These are phyloP conservation scores for Rosa lucieae DNA, from an alignment of 306 rosid genomes.

Conservation along the genomic window DNA sequence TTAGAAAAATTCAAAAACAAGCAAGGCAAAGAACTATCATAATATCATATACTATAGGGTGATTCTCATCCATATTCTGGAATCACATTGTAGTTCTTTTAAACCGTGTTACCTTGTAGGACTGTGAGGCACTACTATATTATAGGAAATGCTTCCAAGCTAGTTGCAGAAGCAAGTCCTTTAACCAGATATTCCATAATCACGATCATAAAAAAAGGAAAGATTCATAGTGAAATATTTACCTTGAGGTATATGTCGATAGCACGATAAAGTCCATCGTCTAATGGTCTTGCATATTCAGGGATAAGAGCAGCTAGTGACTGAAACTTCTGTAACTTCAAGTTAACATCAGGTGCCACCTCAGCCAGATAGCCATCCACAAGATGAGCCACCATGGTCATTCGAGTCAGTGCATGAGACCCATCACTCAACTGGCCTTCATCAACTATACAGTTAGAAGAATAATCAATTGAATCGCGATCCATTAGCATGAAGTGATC, in stretches of 20 bases:
- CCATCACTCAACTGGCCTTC: slow-evolving; percentile 49
- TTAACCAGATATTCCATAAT: background rate
- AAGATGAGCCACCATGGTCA: slow-evolving; percentile 71
- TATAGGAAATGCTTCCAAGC: background rate
- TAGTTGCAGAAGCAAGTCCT: background rate
- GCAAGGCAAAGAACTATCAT: background rate
- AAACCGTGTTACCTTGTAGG: background rate
- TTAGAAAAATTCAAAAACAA: background rate
- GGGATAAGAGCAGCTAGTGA: slow-evolving; percentile 78
- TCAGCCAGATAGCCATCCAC: slow-evolving; percentile 85
- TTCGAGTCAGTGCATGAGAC: slow-evolving; percentile 47
- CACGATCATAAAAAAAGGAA: slow-evolving; percentile 3
- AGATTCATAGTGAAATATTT: slow-evolving; percentile 6
- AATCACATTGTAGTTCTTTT: background rate
- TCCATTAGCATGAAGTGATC: slow-evolving; percentile 72
- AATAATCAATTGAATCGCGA: slow-evolving; percentile 40
- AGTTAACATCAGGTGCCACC: slow-evolving; percentile 84
- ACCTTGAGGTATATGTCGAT: slow-evolving; percentile 91
- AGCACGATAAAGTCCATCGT: slow-evolving; percentile 86
- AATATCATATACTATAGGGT: background rate
- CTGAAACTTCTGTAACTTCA: slow-evolving; percentile 67
- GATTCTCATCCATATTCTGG: background rate
- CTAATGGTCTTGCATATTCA: slow-evolving; percentile 68
- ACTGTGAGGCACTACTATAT: slow-evolving; percentile 5
- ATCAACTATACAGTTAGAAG: slow-evolving; percentile 46